phyloP scores from a whole-genome alignment of 2,329 filamentous ascomycete species.

The Chaetomium strumarium region DNA sequence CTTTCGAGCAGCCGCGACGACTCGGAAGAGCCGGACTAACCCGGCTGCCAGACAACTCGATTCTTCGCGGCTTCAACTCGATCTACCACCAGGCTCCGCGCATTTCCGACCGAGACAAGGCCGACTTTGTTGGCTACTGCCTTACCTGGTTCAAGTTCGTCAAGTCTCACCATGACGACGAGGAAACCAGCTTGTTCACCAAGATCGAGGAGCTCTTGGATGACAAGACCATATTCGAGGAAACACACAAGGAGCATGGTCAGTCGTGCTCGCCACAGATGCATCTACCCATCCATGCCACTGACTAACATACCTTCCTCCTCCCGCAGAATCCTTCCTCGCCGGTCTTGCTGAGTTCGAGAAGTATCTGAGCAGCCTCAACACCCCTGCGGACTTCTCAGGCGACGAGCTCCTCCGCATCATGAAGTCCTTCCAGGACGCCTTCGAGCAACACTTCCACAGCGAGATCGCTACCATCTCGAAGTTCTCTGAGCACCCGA shows the following conservation, averaged over 20 bases:
- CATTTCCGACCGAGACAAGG: constrained; percentile 45
- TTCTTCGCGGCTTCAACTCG: constrained; percentile 58
- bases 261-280: constrained; percentile 14
- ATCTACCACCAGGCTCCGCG: constrained; percentile 55
- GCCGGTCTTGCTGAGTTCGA: constrained; percentile 46
- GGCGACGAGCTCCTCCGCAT: constrained; percentile 41
- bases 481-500: constrained; percentile 42
- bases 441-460: constrained; percentile 52
- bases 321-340: constrained; percentile 41
- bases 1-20: neutral
- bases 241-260: constrained; percentile 52
- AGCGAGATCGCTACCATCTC: constrained; percentile 49
- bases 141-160: constrained; percentile 55
- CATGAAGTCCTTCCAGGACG: constrained; percentile 44
- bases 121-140: constrained; percentile 52
- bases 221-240: constrained; percentile 45
- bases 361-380: constrained; percentile 43
- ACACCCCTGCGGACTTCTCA: constrained; percentile 38
- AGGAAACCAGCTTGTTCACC: constrained; percentile 51
- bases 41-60: constrained; percentile 43
- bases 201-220: constrained; percentile 47
- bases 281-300: neutral
- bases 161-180: constrained; percentile 54
- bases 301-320: neutral
- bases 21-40: neutral